Base-by-base conservation (phyloP, 1,284 basidiomycete genomes). In the Austroboletus niveus region DNA sequence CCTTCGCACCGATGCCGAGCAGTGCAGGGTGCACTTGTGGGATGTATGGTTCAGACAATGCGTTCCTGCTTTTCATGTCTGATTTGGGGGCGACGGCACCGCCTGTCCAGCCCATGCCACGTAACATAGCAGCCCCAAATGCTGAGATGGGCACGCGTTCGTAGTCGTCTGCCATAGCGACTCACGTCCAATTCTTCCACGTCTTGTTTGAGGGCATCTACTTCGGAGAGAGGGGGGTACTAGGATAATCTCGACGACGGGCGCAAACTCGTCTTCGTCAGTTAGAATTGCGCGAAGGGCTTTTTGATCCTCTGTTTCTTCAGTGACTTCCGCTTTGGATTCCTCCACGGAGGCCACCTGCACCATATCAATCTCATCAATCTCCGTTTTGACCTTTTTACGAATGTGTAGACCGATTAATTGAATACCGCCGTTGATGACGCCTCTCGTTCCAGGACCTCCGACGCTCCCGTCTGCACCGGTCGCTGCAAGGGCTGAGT, bases 71-170 rank as follows among this genome's bases (percentile, higher is more conserved):
- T 6, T 80, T 81, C 54, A 77, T 79, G 3, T 59, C 66, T 5
- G 38, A 52, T 40, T 58, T 74, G 15, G 84, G 81, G 4, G 87
- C 88, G 1, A 87, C 82, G 22, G 78, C 80, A 0, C 90, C 91
- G 47, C 92, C 87, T 53, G 88, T 88, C 93, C 94, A 98, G 4
- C 95, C 96, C 96, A 99, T 98, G 0, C 96, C 96, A 41, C 95
- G 83, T 7, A 98, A 77, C 63, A 99, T 81, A 6, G 96, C 96
- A 6, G 90, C 86, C 10, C 97, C 96, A 60, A 99, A 99, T 49
- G 93, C 89, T 9, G 89, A 87, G 20, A 99, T 86, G 0, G 96
- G 96, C 1, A 98, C 83, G 4, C 92, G 87, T 30, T 82, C 84
- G 66, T 99, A 99, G 70, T 96, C 96, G 0, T 91, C 86, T 10